Percentiles rank a stretch among this genome's conserved stretches.
These are phyloP conservation scores for Rhododendron mucronatum DNA, from an alignment of 148 eudicot species.

Conservation along the genomic window DNA sequence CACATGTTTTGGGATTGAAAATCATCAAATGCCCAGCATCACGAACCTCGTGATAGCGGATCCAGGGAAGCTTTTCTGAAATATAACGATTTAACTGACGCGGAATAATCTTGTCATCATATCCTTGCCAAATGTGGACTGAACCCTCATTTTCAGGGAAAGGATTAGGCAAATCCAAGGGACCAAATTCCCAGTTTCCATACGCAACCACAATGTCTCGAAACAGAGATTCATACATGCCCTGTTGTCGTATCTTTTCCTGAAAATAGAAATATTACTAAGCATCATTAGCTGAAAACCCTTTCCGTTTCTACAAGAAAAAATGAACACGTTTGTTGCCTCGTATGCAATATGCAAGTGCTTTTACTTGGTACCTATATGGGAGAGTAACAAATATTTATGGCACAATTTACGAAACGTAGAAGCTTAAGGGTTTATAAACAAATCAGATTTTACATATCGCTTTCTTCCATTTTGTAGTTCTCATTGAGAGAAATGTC, in stretches of 20 bases:
- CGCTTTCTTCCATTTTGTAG: not conserved
- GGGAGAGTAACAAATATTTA: not conserved
- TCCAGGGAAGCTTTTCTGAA: conserved; percentile 41
- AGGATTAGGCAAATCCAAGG: conserved; percentile 52
- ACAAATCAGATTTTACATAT: not conserved
- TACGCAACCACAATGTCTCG: conserved; percentile 61
- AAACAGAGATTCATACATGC: conserved; percentile 51
- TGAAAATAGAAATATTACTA: conserved; percentile 16
- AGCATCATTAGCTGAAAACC: not conserved
- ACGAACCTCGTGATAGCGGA: conserved; percentile 45
- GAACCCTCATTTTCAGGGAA: conserved; percentile 55
- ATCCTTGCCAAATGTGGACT: conserved; percentile 85
- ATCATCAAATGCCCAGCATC: conserved; percentile 42
- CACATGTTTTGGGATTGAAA: conserved; percentile 27
- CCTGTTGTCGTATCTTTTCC: conserved; percentile 71
- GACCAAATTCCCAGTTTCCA: conserved; percentile 71
- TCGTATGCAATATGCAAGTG: not conserved
- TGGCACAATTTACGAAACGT: not conserved
- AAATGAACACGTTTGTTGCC: not conserved
- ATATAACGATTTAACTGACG: conserved; percentile 23
- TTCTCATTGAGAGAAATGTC: not conserved
- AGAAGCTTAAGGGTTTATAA: not conserved
- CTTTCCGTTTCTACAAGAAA: not conserved
- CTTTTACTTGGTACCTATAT: not conserved
- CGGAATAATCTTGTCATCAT: conserved; percentile 61